Percentiles rank a stretch among this genome's conserved stretches.
These are phyloP conservation scores for Zoysia matrella DNA, from an alignment of 202 grass and related monocot genomes.

Conservation along the genomic window DNA sequence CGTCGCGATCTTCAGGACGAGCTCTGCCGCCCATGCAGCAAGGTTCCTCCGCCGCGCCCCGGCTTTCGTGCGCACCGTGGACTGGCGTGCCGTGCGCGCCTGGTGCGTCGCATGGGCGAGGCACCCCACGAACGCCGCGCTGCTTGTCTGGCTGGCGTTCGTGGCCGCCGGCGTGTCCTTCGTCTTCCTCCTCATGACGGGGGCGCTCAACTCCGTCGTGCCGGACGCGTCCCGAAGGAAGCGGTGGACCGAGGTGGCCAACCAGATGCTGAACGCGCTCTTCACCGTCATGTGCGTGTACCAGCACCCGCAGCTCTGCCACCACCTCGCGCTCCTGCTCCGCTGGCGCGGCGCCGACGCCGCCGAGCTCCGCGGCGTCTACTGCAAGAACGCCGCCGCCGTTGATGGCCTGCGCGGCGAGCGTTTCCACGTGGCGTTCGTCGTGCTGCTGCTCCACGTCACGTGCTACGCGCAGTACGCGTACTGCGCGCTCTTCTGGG, in stretches of 20 bases:
- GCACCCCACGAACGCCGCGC: slow-evolving; percentile 56
- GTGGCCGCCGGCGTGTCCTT: slow-evolving; percentile 44
- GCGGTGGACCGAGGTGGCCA: slow-evolving; percentile 65
- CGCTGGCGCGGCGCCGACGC: slow-evolving; percentile 48
- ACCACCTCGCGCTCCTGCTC: slow-evolving; percentile 59
- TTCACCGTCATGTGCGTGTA: slow-evolving; percentile 85
- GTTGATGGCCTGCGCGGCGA: too few species aligned
- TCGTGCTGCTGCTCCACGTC: slow-evolving; percentile 55
- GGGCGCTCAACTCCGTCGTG: slow-evolving; percentile 49
- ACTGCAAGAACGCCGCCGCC: too few species aligned
- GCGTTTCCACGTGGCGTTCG: slow-evolving; percentile 42
- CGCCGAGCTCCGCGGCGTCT: slow-evolving; percentile 31
- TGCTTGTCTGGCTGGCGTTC: slow-evolving; percentile 64
- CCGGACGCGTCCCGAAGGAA: slow-evolving; percentile 22
- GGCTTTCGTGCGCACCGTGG: slow-evolving; percentile 41
- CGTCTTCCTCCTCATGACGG: slow-evolving; percentile 66
- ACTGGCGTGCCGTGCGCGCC: slow-evolving; percentile 46
- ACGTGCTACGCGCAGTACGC: slow-evolving; percentile 73
- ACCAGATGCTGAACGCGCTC: slow-evolving; percentile 77
- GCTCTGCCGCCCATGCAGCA: background rate
- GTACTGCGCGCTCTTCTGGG: slow-evolving; percentile 74
- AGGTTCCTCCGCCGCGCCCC: too few species aligned
- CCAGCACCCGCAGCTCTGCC: slow-evolving; percentile 64
- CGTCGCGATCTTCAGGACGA: slow-evolving; percentile 9
- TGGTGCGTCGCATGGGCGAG: slow-evolving; percentile 41